Base-by-base conservation (phyloP, 495 filamentous ascomycete species). In the Paragyromitra xinjiangensis region DNA sequence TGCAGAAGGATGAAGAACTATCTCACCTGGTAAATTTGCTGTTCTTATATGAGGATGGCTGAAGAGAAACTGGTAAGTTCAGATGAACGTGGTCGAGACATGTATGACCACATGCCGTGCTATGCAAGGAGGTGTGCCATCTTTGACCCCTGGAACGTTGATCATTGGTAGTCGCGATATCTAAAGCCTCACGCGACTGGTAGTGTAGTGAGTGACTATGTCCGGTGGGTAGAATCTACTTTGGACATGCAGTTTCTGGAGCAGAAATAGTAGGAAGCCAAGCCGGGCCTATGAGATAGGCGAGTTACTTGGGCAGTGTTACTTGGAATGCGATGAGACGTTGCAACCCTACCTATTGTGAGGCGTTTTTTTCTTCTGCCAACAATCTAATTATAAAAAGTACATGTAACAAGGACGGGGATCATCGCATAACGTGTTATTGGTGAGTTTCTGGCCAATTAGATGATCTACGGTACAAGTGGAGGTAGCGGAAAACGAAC, bases 121-220 rank as follows among this genome's bases (percentile, higher is more conserved):
- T n/a, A 71, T 73, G 61, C 29, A 73, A 73, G 69, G 74, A 61
- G 42, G 42, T 39, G 1, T 4, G 24, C 8, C 14, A 61, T 48
- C 64, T 42, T 62, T 69, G 63, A 51, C 70, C 55, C 63, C 42
- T 61, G 64, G 42, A n/a, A 61, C 22, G 55, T n/a, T 29, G 50
- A 50, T 50, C 69, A 22, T 61, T 63, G 64, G 40, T 61, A 24
- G 19, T 22, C 24, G 53, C 24, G 7, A 55, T 55, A 50, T 22
- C 24, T 58, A 58, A 69, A 5, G 19, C 24, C 29, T 34, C 53
- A 74, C 64, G 64, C 19, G 42, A n/a, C 14, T 50, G 22, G 11
- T 58, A 70, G n/a, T 8, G 22, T 42, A 44, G n/a, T 24, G 9
- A 64, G n/a, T 39, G 65, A n/a, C 37, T 55, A 6, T 39, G 6